Percentiles rank a stretch among this genome's conserved stretches.
phyloP scores from a whole-genome alignment of 345 rosid species.

The Linum trigynum region DNA sequence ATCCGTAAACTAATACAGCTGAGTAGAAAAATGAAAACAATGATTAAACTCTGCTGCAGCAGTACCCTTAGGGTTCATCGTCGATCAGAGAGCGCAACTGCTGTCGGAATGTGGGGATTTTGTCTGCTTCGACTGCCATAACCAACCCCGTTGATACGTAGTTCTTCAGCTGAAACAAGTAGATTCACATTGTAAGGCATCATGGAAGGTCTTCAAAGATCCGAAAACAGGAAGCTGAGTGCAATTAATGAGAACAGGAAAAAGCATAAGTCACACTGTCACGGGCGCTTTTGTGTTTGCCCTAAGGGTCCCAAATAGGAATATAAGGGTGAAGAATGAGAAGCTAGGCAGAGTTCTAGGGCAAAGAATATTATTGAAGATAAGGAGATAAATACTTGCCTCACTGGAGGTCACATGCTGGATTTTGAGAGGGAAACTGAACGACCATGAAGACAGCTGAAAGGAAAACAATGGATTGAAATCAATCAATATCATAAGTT shows the following conservation, averaged over 20 bases:
- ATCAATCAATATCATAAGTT: slow-evolving; percentile 1
- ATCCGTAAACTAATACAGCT: not conserved
- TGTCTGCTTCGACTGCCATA: slow-evolving; percentile 56
- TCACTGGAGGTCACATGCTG: slow-evolving; percentile 49
- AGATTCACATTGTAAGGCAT: not conserved
- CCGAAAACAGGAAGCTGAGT: too few species aligned
- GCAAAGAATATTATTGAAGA: not conserved
- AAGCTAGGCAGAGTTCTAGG: not conserved
- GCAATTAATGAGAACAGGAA: too few species aligned
- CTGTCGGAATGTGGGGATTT: slow-evolving; percentile 41
- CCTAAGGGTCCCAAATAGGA: too few species aligned
- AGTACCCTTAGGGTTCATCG: slow-evolving; percentile 23
- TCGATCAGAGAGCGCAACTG: slow-evolving; percentile 49
- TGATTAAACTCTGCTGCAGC: not conserved
- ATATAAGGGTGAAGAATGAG: not conserved
- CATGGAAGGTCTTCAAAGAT: not conserved
- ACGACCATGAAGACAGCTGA: slow-evolving; percentile 87
- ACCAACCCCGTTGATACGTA: slow-evolving; percentile 62
- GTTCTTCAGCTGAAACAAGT: slow-evolving; percentile 50
- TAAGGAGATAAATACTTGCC: slow-evolving; percentile 32
- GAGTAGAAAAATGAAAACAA: not conserved
- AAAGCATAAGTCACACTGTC: too few species aligned
- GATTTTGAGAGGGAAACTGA: slow-evolving; percentile 46
- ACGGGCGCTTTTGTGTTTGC: too few species aligned
- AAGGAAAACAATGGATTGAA: slow-evolving; percentile 14